Evolutionary conservation across 352 stramenopile genomes (phyloP), one percentile per base, ranked within the genome.

Genomic region (Phytophthora sansomeana): DNA sequence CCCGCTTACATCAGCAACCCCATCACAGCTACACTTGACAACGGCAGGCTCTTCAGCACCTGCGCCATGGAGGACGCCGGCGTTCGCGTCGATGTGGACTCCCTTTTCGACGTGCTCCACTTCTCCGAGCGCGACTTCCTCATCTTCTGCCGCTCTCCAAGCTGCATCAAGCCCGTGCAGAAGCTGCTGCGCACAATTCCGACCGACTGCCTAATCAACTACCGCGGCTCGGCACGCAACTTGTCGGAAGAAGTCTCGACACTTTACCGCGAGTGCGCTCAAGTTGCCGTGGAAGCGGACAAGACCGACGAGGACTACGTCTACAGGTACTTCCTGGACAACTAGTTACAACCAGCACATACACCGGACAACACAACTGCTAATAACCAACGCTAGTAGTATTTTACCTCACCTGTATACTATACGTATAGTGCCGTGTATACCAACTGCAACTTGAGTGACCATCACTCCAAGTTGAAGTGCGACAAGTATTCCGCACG

Each of bases 401-500:
- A 24, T 24, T 39, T n/a, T 39, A n/a, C 33, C 10, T 39, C 13
- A 39, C 13, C 1, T n/a, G 13, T 14, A 11, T 39, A 39, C 33
- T 39, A n/a, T n/a, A 14, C 17, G 26, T 46, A 51, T 53, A 41
- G 32, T 63, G 19, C 19, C n/a, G n/a, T 29, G 24, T 48, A 47
- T 35, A 50, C 11, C 17, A 44, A 63, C 28, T 29, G 29, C 52
- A 69, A 58, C 33, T 49, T 65, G 66, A 74, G 54, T 65, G 66
- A 74, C 53, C 59, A 74, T 74, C 66, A 74, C 59, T 74, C 60
- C 48, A 51, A 53, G 52, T 73, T 73, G 52, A 73, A 73, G 65
- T 68, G 33, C 32, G 28, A 55, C 43, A 52, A 14, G 33, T 3
- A 56, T 11, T 43, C 32, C 49, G 29, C 49, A 32, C n/a, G 24